Base-by-base conservation (phyloP, 495 filamentous ascomycete genomes). In the Podospora tetraspora region DNA sequence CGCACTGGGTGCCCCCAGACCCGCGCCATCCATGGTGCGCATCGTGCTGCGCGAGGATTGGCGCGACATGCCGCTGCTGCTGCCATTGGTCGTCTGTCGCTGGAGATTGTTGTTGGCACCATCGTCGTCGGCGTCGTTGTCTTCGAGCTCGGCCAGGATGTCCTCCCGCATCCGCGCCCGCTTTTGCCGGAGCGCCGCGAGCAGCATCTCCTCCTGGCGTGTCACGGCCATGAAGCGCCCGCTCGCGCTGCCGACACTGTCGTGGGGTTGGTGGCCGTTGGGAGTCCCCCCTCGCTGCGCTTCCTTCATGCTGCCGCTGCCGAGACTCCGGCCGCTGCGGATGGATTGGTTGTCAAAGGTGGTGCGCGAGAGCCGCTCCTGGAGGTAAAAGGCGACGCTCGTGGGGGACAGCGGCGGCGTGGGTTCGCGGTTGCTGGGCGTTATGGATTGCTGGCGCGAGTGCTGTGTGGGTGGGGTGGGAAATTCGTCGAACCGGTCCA, bases 181-280 rank as follows among this genome's bases (percentile, higher is more conserved):
- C 73, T 93, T 93, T 71, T 86, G 79, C 37, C 93, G 84, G 84
- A 97, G 88, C 16, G 91, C 90, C 70, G 92, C 90, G 9, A 97
- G 80, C 7, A 97, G 81, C 74, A 90, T 87, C 73, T 93, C 90
- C 75, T 97, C 93, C 77, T 96, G 92, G 63, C 87, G 84, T 0
- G 92, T 96, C 61, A 96, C 92, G 0, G 91, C 89, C 86, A 97
- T 95, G 56, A 95, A 81, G 52, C 89, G 88, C 62, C 86, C 89
- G 69, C 84, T 82, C 27, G 73, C 70, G 24, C 67, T 65, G 34
- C 82, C 78, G 29, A n/a, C 19, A n/a, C 43, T 52, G 43, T 52
- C 43, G 19, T 52, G 16, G 43, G n/a, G 43, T 9, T 72, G 57
- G 30, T 72, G 63, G 59, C 76, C 74, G 69, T 68, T 76, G 37